phyloP scores from a whole-genome alignment of 371 early-diverging fungal genomes.

The Smittium mucronatum region DNA sequence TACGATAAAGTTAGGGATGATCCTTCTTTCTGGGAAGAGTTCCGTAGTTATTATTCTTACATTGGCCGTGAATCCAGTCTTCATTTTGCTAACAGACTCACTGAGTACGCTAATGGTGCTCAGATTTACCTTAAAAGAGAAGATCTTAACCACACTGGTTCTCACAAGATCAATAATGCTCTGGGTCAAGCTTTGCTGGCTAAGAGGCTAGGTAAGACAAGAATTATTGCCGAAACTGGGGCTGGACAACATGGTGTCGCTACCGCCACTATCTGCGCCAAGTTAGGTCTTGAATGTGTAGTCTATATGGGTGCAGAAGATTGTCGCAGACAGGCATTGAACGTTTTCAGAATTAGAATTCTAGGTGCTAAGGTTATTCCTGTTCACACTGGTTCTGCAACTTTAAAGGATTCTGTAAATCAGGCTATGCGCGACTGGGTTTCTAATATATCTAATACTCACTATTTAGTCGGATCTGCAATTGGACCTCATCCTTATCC shows the following conservation, averaged over 20 bases:
- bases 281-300: slow-evolving; percentile 87
- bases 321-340: slow-evolving; percentile 82
- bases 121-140: slow-evolving; percentile 95
- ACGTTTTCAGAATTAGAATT: slow-evolving; percentile 91
- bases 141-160: slow-evolving; percentile 95
- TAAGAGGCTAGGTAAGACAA: slow-evolving; percentile 84
- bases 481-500: slow-evolving; percentile 95
- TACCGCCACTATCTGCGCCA: slow-evolving; percentile 95
- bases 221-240: slow-evolving; percentile 96
- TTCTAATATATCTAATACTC: slow-evolving; percentile 81
- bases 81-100: slow-evolving; percentile 74
- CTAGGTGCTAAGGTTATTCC: slow-evolving; percentile 88
- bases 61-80: slow-evolving; percentile 83
- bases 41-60: slow-evolving; percentile 75
- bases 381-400: slow-evolving; percentile 55
- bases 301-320: slow-evolving; percentile 97
- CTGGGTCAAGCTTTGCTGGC: slow-evolving; percentile 88
- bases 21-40: slow-evolving; percentile 80
- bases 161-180: slow-evolving; percentile 97
- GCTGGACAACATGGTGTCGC: slow-evolving; percentile 98
- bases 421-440: slow-evolving; percentile 98
- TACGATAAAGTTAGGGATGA: slow-evolving; percentile 69
- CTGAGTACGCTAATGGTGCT: slow-evolving; percentile 65
- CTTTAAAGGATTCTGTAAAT: slow-evolving; percentile 95
- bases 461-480: slow-evolving; percentile 92